Evolutionary conservation across 805 yeast species (phyloP).

Genomic region (Monosporozyma aerobia): DNA sequence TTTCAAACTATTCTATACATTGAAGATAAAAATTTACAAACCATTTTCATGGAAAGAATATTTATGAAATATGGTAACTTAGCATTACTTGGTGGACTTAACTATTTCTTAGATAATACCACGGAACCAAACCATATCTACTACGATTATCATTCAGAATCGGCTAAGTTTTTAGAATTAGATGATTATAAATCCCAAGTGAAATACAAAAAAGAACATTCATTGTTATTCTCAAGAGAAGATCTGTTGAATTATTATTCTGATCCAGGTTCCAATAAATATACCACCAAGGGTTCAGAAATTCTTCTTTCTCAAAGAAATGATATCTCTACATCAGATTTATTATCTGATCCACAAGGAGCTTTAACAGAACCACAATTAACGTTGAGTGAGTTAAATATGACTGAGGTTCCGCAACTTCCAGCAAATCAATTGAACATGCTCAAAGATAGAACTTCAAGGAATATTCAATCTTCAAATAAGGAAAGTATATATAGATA

Average conservation of each 20-base stretch:
- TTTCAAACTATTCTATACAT: constrained; percentile 11
- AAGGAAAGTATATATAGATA: constrained; percentile 10
- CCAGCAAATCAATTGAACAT: neutral
- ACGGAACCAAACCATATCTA: constrained; percentile 15
- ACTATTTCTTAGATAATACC: constrained; percentile 18
- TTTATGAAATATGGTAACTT: constrained; percentile 21
- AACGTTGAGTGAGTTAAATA: neutral
- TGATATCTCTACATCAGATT: constrained; percentile 19
- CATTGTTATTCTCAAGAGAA: constrained; percentile 17
- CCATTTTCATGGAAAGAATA: constrained; percentile 15
- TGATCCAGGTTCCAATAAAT: constrained; percentile 24
- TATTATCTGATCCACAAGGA: constrained; percentile 11
- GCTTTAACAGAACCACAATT: neutral
- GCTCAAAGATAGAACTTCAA: neutral
- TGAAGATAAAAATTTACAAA: constrained; percentile 8
- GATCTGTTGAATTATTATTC: constrained; percentile 28
- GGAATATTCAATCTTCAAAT: neutral
- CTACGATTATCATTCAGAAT: constrained; percentile 24
- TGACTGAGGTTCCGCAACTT: neutral
- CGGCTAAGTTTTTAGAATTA: constrained; percentile 21
- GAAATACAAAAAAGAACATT: constrained; percentile 12
- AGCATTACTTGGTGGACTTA: constrained; percentile 27
- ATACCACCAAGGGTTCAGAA: constrained; percentile 23
- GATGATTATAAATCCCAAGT: constrained; percentile 22
- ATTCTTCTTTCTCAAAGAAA: constrained; percentile 15